Conservation (phyloP, 2,329 filamentous ascomycete genomes). For the Chaetomiaceae sp. region DNA sequence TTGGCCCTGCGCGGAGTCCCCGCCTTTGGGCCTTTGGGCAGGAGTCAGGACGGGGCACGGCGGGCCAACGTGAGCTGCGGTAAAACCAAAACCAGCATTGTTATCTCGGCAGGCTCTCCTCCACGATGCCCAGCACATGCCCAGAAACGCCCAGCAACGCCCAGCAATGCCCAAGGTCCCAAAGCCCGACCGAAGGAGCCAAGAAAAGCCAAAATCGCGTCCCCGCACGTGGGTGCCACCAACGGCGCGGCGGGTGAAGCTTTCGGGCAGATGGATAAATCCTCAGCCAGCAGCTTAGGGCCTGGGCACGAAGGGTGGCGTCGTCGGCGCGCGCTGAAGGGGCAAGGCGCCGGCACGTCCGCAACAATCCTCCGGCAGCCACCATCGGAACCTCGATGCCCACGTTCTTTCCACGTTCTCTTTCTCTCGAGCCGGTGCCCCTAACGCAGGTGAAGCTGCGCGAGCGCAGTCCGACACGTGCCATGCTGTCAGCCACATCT, state of each 20-base stretch:
- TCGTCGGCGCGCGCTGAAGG: not conserved
- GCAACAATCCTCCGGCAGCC: slow-evolving; percentile 7
- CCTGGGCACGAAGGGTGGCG: slow-evolving; percentile 15
- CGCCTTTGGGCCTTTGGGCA: slow-evolving; percentile 13
- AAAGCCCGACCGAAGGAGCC: not conserved
- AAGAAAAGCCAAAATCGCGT: slow-evolving; percentile 12
- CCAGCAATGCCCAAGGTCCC: no score
- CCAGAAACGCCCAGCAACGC: not conserved
- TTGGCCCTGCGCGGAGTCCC: slow-evolving; percentile 18
- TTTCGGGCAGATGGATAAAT: slow-evolving; percentile 26
- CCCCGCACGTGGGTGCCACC: slow-evolving; percentile 26
- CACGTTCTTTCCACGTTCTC: not conserved
- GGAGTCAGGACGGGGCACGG: no score
- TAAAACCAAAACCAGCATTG: no score
- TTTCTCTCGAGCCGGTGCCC: not conserved
- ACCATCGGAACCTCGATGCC: not conserved
- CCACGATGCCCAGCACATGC: slow-evolving; percentile 7
- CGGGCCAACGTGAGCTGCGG: no score
- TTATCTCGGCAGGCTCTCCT: slow-evolving; percentile 2
- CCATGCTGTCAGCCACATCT: slow-evolving; percentile 2
- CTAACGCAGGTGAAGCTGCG: slow-evolving; percentile 1
- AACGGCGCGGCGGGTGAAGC: slow-evolving; percentile 24
- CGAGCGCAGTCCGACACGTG: slow-evolving; percentile 8
- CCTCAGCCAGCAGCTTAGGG: slow-evolving; percentile 3
- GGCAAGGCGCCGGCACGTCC: slow-evolving; percentile 7